Evolutionary conservation across 495 filamentous ascomycete genomes (phyloP), one percentile per base, ranked within the genome.

Genomic region (Aspergillus ellipticus): DNA sequence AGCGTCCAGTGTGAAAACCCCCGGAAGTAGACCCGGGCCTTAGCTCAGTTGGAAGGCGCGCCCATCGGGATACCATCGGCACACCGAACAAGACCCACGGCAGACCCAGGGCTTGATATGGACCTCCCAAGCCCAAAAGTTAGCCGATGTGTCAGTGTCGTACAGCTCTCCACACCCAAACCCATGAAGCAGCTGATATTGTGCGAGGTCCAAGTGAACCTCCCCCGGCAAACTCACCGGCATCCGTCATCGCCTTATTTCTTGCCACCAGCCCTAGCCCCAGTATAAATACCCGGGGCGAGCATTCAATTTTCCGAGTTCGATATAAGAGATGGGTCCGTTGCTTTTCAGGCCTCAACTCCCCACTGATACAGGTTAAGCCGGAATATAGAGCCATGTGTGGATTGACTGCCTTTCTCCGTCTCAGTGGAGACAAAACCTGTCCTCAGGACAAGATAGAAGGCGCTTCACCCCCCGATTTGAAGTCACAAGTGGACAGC

Each of bases 371-470:
- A 3, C 45, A 11, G 35, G 35, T 13, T n/a, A 39, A 39, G 13
- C 35, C 11, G 13, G n/a, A 1, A 39, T 39, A 9, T 13, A 39
- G 4, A 39, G 35, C 5, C 3, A 58, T 53, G 55, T 58, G 55
- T 15, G 49, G 49, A 43, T 19, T 58, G 10, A 53, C 55, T 21
- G 55, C 55, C 13, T 11, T 58, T 22, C 43, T 58, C 15, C 39
- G 39, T 42, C 55, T 58, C 15, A 17, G 22, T n/a, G 50, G 31
- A 33, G 42, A 16, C n/a, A 1, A n/a, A 3, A 21, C 19, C 21
- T 55, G 33, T 24, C 35, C 19, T 37, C 28, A 28, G 16, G 15
- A 24, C 17, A 6, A 51, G 20, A 28, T 17, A 9, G 29, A 26
- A 8, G 8, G 5, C 19, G 31, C 24, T 9, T 28, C 21, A n/a